These are phyloP conservation scores for Maudiozyma turicensis DNA, from an alignment of 805 yeast species.

Conservation along the genomic window DNA sequence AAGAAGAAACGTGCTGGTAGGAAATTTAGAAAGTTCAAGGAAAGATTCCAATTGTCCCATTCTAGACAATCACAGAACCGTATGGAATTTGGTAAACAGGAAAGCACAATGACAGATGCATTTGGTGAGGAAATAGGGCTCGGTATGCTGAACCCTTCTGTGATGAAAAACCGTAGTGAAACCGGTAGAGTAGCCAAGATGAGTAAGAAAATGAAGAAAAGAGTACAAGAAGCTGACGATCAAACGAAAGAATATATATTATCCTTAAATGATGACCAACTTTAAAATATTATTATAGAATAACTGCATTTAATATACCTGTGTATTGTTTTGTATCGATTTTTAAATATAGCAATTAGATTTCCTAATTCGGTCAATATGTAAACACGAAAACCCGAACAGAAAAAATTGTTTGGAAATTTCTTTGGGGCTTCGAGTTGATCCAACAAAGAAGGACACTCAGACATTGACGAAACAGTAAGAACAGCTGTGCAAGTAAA, in stretches of 20 bases:
- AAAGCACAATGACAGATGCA: conserved; percentile 48
- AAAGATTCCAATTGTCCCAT: conserved; percentile 73
- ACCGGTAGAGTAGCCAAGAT: conserved; percentile 41
- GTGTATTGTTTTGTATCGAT: too few relatives aligned
- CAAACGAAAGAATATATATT: conserved; percentile 11
- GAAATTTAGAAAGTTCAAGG: conserved; percentile 68
- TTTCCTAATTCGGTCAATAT: conserved; percentile 1
- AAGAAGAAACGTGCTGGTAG: conserved; percentile 84
- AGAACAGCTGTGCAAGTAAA: not conserved
- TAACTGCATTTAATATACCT: too few relatives aligned
- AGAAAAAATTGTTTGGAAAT: too few relatives aligned
- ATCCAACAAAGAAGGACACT: not conserved
- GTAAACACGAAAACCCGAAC: not conserved
- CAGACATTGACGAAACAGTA: not conserved
- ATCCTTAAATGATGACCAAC: not conserved
- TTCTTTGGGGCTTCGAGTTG: too few relatives aligned
- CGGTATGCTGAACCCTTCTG: conserved; percentile 46
- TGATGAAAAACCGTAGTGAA: conserved; percentile 20
- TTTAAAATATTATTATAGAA: not conserved
- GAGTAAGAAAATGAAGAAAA: conserved; percentile 48
- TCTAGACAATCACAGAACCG: conserved; percentile 74
- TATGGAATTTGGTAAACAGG: conserved; percentile 72
- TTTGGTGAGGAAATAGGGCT: conserved; percentile 77
- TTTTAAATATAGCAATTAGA: not conserved
- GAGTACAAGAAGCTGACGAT: conserved; percentile 30